Base-by-base conservation (phyloP, 352 stramenopile genomes). In the Thalassiosira mediterranea region DNA sequence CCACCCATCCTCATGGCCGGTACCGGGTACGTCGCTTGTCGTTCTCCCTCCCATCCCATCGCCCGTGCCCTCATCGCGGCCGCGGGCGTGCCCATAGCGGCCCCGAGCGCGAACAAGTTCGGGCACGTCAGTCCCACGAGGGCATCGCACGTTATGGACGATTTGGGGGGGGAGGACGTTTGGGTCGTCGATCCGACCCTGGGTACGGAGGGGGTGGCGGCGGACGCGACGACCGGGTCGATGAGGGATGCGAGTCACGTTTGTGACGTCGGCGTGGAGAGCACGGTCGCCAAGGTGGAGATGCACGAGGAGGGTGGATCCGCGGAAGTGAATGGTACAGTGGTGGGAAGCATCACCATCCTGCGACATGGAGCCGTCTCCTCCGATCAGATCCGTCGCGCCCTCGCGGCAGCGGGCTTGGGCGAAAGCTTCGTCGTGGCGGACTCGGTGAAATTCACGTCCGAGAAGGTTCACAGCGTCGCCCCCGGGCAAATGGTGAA, bases 81-180 rank as follows among this genome's bases (percentile, higher is more conserved):
- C 31, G 94, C 95, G 2, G 72, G 93, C 23, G 91, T 99, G 29
- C 97, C 97, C 0, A 95, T 99, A 17, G 97, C 97, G 3, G 97
- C 97, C 23, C 97, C 97, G 0, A 98, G 93, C 81, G 97, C 97
- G 7, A 99, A 99, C 78, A 94, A 97, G 58, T 99, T 99, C 83
- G 97, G 97, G 10, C 97, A 99, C 72, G 97, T 99, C 34, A 98
- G 94, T 32, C 97, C 97, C 2, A 99, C 97, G 5, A 90, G 87
- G 4, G 96, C 97, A 2, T 72, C 93, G 48, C 97, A 99, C 81
- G 97, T 99, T 0, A 93, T 98, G 84, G 92, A 97, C 83, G 97
- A 99, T 81, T 87, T 99, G 31, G 92, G 94, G 2, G 74, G 84
- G 23, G 96, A 96, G 78, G 76, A 88, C 68, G 90, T 98, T 67